Percentiles rank a stretch among this genome's conserved stretches.
Evolutionary conservation across 1,284 basidiomycete genomes (phyloP).

Genomic region (Neotropicomus parvogracilis): DNA sequence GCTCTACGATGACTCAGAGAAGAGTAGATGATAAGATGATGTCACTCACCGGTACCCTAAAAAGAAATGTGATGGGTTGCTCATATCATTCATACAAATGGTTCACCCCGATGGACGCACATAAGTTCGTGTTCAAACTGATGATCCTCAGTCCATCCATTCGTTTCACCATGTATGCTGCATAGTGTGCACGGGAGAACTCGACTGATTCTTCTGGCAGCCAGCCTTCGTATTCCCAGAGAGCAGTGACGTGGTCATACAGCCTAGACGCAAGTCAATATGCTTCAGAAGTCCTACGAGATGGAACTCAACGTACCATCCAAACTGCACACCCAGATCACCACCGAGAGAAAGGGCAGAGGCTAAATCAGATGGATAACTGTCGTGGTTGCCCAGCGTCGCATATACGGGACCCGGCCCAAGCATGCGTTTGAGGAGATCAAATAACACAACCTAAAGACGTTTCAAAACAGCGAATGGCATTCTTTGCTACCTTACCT

Average conservation of each 20-base stretch:
- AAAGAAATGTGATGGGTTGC: not conserved
- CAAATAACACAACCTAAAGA: constrained; percentile 57
- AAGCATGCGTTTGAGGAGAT: constrained; percentile 59
- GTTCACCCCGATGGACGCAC: constrained; percentile 37
- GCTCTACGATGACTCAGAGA: constrained; percentile 35
- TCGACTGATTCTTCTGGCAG: constrained; percentile 55
- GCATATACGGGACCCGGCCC: constrained; percentile 68
- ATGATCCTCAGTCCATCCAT: constrained; percentile 69
- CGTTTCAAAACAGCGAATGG: constrained; percentile 3
- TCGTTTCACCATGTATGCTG: constrained; percentile 70
- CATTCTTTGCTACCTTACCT: constrained; percentile 39
- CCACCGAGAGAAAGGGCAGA: constrained; percentile 57
- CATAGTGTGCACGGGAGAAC: constrained; percentile 62
- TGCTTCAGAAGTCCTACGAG: not conserved
- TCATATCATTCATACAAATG: not conserved
- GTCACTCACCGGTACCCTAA: constrained; percentile 21
- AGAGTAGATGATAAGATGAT: not conserved
- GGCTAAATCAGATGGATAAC: constrained; percentile 14
- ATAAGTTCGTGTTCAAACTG: constrained; percentile 74
- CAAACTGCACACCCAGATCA: constrained; percentile 54
- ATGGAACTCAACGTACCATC: constrained; percentile 45
- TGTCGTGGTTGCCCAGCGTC: constrained; percentile 73
- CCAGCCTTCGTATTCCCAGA: constrained; percentile 75
- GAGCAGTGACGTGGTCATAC: constrained; percentile 65
- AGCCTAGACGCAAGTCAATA: constrained; percentile 45